Base-by-base conservation (phyloP, 2,329 filamentous ascomycete species). In the Plenodomus tracheiphilus region DNA sequence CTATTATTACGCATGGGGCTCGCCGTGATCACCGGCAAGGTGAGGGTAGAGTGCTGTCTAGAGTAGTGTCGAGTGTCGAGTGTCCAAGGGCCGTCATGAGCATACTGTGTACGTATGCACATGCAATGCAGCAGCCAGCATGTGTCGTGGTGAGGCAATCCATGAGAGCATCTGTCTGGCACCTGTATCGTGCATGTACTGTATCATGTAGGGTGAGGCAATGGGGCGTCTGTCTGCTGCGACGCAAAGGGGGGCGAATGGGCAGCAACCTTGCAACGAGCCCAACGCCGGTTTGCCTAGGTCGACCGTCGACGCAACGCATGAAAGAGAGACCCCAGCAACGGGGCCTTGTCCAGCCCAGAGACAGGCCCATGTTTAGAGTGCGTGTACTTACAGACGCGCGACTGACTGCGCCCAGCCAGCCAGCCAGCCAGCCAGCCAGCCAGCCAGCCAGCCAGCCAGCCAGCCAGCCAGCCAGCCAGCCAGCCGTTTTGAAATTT, bases 401-500 rank as follows among this genome's bases (percentile, higher is more conserved):
- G n/a, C n/a, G n/a, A n/a, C n/a, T n/a, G 47, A 43, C 43, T 30
- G 17, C 25, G 43, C 38, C 53, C 42, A 38, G n/a, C n/a, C n/a
- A n/a, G n/a, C n/a, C n/a, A n/a, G n/a, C n/a, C n/a, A n/a, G n/a
- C n/a, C n/a, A n/a, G n/a, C n/a, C n/a, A n/a, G n/a, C n/a, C n/a
- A n/a, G n/a, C n/a, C n/a, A n/a, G n/a, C n/a, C n/a, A n/a, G n/a
- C n/a, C n/a, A n/a, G n/a, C n/a, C n/a, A n/a, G n/a, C n/a, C n/a
- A n/a, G n/a, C n/a, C n/a, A n/a, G n/a, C n/a, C n/a, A n/a, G n/a
- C n/a, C n/a, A n/a, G n/a, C n/a, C n/a, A n/a, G n/a, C n/a, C n/a
- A n/a, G n/a, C n/a, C n/a, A n/a, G 37, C 45, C 58, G 59, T 61
- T 62, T 59, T 53, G 58, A 59, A 61, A 51, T 58, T 58, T 62